These are phyloP conservation scores for Cyclotella atomus DNA, from an alignment of 108 stramenopile species.

Conservation along the genomic window DNA sequence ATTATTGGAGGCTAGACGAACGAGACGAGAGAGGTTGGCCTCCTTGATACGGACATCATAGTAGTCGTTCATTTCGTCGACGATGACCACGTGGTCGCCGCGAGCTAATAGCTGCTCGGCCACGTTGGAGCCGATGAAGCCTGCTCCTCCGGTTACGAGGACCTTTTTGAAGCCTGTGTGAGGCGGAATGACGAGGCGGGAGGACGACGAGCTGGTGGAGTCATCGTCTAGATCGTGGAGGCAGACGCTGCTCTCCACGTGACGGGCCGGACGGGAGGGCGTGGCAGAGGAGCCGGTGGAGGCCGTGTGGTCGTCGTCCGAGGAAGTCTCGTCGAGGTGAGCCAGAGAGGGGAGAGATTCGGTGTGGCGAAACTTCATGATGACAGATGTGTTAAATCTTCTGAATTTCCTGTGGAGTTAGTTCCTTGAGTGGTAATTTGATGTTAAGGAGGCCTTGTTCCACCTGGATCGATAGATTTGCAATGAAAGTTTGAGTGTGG, in stretches of 20 bases:
- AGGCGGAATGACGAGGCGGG: conserved; percentile 50
- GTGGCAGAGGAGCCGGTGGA: neutral
- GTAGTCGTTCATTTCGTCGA: conserved; percentile 99
- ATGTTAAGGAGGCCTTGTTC: conserved; percentile 37
- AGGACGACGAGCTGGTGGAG: neutral
- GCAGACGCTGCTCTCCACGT: conserved; percentile 8
- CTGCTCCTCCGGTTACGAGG: conserved; percentile 97
- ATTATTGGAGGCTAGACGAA: conserved; percentile 38
- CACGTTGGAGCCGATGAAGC: conserved; percentile 94
- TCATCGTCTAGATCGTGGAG: conserved; percentile 26
- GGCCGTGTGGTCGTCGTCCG: conserved; percentile 28
- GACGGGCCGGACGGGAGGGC: neutral
- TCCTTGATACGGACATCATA: conserved; percentile 94
- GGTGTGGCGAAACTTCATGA: conserved; percentile 31
- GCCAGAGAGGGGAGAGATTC: conserved; percentile 36
- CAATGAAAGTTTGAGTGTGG: neutral
- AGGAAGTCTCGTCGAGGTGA: conserved; percentile 26
- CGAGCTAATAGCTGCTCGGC: conserved; percentile 82
- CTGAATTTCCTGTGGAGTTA: neutral
- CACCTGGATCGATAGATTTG: conserved; percentile 9
- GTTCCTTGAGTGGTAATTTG: too few species aligned
- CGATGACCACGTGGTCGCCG: conserved; percentile 94
- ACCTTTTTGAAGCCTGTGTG: conserved; percentile 89
- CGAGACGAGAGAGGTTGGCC: conserved; percentile 76
- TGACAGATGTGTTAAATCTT: neutral